Percentiles rank a stretch among this genome's conserved stretches.
Conservation (phyloP, 345 rosid genomes). For the Microthlaspi erraticum region DNA sequence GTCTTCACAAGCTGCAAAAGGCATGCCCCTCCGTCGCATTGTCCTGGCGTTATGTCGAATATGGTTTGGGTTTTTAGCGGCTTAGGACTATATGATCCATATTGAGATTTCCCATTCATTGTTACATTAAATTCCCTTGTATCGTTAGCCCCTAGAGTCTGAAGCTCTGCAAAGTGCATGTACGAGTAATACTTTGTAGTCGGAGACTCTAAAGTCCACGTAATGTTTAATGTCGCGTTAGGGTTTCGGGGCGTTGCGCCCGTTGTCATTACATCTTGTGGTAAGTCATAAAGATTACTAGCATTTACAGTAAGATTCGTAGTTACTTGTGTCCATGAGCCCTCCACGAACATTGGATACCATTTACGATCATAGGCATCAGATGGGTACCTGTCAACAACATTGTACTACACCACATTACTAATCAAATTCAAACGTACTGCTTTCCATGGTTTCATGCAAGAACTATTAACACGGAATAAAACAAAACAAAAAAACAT, state of each 20-base stretch:
- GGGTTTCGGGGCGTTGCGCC: constrained; percentile 16
- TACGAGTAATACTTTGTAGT: constrained; percentile 34
- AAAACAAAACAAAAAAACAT: too few species aligned
- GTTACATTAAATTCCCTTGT: constrained; percentile 51
- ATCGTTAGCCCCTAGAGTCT: constrained; percentile 46
- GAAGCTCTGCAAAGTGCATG: constrained; percentile 60
- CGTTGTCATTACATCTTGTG: constrained; percentile 21
- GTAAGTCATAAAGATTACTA: constrained; percentile 13
- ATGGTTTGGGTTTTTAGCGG: constrained; percentile 37
- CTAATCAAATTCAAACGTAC: background rate
- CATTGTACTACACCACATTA: constrained; percentile 6
- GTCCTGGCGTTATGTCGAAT: constrained; percentile 25
- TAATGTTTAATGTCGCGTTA: constrained; percentile 25
- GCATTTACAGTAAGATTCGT: constrained; percentile 13
- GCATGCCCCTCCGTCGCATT: constrained; percentile 41
- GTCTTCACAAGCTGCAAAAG: constrained; percentile 40
- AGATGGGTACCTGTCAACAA: constrained; percentile 35
- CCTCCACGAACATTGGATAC: constrained; percentile 19
- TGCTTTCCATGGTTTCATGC: background rate
- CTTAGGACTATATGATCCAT: constrained; percentile 47
- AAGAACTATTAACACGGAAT: background rate
- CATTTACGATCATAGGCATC: constrained; percentile 40
- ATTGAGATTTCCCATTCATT: constrained; percentile 44
- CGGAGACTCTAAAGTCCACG: constrained; percentile 20
- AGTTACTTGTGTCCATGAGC: constrained; percentile 35